Base-by-base conservation (phyloP, 2,329 filamentous ascomycete genomes). In the Aureobasidium lini region DNA sequence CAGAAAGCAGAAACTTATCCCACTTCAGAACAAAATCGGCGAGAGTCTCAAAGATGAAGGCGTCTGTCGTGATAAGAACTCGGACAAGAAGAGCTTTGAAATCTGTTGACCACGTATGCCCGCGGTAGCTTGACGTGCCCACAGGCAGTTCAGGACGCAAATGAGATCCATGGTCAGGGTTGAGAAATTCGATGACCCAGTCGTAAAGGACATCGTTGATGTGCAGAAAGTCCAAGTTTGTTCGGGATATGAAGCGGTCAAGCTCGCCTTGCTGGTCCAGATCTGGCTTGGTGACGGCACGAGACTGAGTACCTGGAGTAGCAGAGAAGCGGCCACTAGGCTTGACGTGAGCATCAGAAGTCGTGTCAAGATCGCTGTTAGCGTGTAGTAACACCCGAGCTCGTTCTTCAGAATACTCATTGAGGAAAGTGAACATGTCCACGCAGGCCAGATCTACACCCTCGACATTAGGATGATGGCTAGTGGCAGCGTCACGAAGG, bases 81-180 rank as follows among this genome's bases (percentile, higher is more conserved):
- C 81, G 74, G 3, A 81, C 75, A 1, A 84, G 70, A 7, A 77
- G 76, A 10, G 80, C 74, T 66, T 85, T 85, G 23, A 86, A 73
- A 11, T 72, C 69, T 36, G 80, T 76, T 0, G 80, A 71, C 84
- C 84, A 86, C 44, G 74, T 69, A 58, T 77, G 79, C n/a, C 71
- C 69, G 28, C 75, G 70, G 64, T 86, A 86, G 59, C 76, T 77
- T 1, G 81, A 80, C 28, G 72, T 65, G 52, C 67, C 60, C 16
- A 48, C 16, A 6, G 16, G 6, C 16, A 56, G 7, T 4, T n/a
- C 52, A 28, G 52, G 52, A 23, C 40, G 39, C 16, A 62, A 52
- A 62, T 62, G 10, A 6, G 62, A 11, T 6, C 63, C 63, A 9
- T 64, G 69, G 3, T 71, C 68, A 2, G 78, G 77, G 57, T 73